Conservation (phyloP, 2,329 filamentous ascomycete genomes). For the Clarireedia paspali region DNA sequence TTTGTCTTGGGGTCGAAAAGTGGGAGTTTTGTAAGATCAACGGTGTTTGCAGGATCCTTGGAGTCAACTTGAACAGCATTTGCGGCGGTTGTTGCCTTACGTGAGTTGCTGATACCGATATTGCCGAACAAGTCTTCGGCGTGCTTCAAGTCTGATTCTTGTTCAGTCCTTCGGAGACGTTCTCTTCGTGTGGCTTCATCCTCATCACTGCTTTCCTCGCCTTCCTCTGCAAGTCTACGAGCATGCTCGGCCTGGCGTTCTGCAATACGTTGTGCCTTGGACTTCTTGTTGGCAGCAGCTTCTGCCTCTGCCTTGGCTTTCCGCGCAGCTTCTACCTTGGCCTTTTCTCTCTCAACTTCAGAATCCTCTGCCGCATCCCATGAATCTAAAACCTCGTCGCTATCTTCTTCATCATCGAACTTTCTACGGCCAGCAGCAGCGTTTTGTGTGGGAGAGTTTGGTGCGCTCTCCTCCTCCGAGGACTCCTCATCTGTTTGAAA, state of each 20-base stretch:
- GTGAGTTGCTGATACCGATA: conserved; percentile 57
- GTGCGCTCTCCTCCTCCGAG: conserved; percentile 38
- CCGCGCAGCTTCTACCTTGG: conserved; percentile 72
- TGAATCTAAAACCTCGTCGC: conserved; percentile 75
- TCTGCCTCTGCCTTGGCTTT: conserved; percentile 87
- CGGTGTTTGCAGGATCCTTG: conserved; percentile 65
- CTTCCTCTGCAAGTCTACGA: conserved; percentile 45
- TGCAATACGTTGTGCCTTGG: conserved; percentile 76
- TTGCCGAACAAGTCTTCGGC: conserved; percentile 85
- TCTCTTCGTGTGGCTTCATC: conserved; percentile 67
- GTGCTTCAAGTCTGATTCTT: conserved; percentile 82
- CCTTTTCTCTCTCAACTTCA: conserved; percentile 93
- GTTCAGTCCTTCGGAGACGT: conserved; percentile 69
- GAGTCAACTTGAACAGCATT: conserved; percentile 61
- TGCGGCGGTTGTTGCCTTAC: conserved; percentile 59
- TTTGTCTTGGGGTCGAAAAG: conserved; percentile 89
- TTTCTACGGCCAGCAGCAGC: conserved; percentile 41
- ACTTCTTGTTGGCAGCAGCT: conserved; percentile 84
- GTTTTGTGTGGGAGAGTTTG: conserved; percentile 35
- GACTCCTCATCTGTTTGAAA: conserved; percentile 29
- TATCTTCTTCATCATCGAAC: conserved; percentile 84
- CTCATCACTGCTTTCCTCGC: conserved; percentile 52
- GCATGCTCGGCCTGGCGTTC: conserved; percentile 61
- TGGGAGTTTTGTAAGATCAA: conserved; percentile 73
- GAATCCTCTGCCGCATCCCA: conserved; percentile 98